A percentile compares a stretch with the other conserved stretches of the same genome.
phyloP scores from a whole-genome alignment of 192 early-diverging fungal species.

The Spizellomyces punctatus region DNA sequence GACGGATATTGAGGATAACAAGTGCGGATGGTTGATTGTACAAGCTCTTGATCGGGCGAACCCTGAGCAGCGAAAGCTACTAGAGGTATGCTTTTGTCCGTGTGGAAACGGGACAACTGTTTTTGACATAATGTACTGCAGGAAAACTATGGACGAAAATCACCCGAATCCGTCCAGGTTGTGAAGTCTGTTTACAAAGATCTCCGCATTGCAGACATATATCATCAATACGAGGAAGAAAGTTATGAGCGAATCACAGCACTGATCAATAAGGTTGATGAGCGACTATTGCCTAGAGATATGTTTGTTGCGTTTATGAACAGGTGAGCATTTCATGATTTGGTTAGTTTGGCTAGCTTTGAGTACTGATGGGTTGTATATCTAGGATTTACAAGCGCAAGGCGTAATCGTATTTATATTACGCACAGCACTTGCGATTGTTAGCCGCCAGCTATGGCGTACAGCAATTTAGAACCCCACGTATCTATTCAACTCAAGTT shows the following conservation, averaged over 20 bases:
- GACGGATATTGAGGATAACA: slow-evolving; percentile 99
- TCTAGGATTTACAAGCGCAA: slow-evolving; percentile 39
- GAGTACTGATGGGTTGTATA: background rate
- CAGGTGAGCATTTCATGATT: slow-evolving; percentile 44
- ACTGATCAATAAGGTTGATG: slow-evolving; percentile 83
- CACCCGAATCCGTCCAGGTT: slow-evolving; percentile 70
- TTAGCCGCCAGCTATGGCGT: no score
- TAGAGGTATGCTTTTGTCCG: slow-evolving; percentile 58
- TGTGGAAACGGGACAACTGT: background rate
- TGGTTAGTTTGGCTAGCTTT: background rate
- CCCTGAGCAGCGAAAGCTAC: slow-evolving; percentile 81
- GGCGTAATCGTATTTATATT: background rate
- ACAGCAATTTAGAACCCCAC: no score
- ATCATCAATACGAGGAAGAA: slow-evolving; percentile 88
- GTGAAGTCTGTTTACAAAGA: slow-evolving; percentile 87
- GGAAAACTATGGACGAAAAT: slow-evolving; percentile 92
- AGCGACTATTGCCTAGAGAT: slow-evolving; percentile 73
- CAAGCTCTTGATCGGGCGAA: slow-evolving; percentile 78
- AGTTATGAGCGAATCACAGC: slow-evolving; percentile 70
- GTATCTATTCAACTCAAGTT: no score
- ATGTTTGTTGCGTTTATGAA: slow-evolving; percentile 93
- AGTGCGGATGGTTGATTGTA: slow-evolving; percentile 98
- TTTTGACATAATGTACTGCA: slow-evolving; percentile 37
- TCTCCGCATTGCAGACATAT: slow-evolving; percentile 76
- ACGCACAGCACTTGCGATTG: no score